phyloP scores from a whole-genome alignment of 345 rosid genomes.

The Clausena lansium region DNA sequence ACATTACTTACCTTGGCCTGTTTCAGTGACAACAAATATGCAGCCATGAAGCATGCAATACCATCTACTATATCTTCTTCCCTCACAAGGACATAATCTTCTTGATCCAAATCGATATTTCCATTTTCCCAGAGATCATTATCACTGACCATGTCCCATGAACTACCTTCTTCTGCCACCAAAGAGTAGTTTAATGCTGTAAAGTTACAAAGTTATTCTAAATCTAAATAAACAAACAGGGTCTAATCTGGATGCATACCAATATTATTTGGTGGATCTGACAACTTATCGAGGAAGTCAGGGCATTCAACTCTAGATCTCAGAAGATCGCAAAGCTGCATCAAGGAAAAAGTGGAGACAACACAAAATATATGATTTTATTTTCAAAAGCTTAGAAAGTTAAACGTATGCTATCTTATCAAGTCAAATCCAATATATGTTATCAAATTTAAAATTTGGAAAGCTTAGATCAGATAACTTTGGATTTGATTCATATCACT shows the following conservation, averaged over 20 bases:
- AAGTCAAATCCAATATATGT: neutral
- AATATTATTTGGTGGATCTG: conserved; percentile 40
- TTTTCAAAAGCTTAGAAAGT: conserved; percentile 4
- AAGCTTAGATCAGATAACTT: neutral
- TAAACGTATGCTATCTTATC: neutral
- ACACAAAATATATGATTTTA: conserved; percentile 2
- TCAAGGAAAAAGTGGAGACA: neutral
- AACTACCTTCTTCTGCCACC: conserved; percentile 62
- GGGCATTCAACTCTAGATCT: conserved; percentile 79
- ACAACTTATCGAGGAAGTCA: conserved; percentile 68
- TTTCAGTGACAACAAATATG: conserved; percentile 78
- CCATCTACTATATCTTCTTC: conserved; percentile 97
- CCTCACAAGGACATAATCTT: conserved; percentile 84
- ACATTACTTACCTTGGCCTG: conserved; percentile 71
- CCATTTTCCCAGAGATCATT: conserved; percentile 75
- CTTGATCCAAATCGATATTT: conserved; percentile 43
- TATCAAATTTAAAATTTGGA: neutral
- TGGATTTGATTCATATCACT: neutral
- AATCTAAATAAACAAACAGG: neutral
- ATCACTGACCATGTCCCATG: conserved; percentile 80
- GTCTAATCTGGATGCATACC: conserved; percentile 30
- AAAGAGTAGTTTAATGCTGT: conserved; percentile 18
- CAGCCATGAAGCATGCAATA: conserved; percentile 92
- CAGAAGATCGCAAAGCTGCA: conserved; percentile 84
- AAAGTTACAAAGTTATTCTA: neutral